Evolutionary conservation across 257 asterid genomes (phyloP).

Genomic region (Henckelia pumila): DNA sequence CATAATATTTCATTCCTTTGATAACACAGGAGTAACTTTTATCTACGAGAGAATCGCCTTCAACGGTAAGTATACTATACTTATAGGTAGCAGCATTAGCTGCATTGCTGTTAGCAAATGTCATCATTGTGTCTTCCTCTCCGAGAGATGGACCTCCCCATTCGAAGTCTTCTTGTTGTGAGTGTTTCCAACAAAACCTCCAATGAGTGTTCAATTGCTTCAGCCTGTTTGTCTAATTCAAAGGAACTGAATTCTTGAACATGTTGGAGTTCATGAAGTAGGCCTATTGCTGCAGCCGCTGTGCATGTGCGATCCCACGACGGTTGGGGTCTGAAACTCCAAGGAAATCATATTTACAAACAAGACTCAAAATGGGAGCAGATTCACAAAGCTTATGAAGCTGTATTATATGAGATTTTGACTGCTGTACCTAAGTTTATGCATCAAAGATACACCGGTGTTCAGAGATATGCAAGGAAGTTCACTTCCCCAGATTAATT

Average conservation of each 20-base stretch:
- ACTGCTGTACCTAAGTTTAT: slow-evolving; percentile 61
- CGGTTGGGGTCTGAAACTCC: slow-evolving; percentile 76
- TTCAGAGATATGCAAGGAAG: slow-evolving; percentile 71
- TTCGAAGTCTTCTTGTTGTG: slow-evolving; percentile 61
- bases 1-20: not conserved
- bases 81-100: not conserved
- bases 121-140: slow-evolving; percentile 49
- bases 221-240: slow-evolving; percentile 62
- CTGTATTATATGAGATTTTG: not conserved
- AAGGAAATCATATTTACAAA: not conserved
- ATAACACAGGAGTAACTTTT: not conserved
- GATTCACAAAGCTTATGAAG: not conserved
- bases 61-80: too few relatives aligned
- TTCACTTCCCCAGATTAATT: slow-evolving; percentile 63
- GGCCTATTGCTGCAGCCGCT: slow-evolving; percentile 91
- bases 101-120: slow-evolving; percentile 38
- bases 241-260: slow-evolving; percentile 47
- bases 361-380: not conserved
- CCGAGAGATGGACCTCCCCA: slow-evolving; percentile 72
- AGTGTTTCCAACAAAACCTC: slow-evolving; percentile 69
- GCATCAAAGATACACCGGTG: slow-evolving; percentile 83
- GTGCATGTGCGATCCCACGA: slow-evolving; percentile 99
- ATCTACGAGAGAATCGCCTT: not conserved
- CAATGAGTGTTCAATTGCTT: slow-evolving; percentile 56
- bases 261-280: slow-evolving; percentile 71